Conservation (phyloP, 1,139 yeast species). For the Saccharomycopsis crataegensis region DNA sequence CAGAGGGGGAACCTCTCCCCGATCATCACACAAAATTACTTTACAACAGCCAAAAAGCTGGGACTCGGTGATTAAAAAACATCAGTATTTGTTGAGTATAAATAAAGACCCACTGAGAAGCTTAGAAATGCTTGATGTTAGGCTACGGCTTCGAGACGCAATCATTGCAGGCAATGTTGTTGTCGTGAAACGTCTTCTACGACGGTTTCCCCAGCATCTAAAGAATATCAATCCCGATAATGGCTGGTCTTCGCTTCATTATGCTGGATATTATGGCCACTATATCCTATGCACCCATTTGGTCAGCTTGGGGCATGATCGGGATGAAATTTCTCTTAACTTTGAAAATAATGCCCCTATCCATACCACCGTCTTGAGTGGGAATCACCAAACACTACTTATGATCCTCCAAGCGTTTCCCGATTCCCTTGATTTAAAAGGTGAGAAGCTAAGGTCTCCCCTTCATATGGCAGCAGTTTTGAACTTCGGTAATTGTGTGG, state of each 20-base stretch:
- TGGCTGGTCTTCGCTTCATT: constrained; percentile 90
- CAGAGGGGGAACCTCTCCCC: too few relatives aligned
- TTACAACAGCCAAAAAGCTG: too few relatives aligned
- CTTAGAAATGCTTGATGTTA: constrained; percentile 54
- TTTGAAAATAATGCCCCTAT: constrained; percentile 68
- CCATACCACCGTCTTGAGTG: constrained; percentile 63
- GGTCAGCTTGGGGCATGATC: constrained; percentile 44
- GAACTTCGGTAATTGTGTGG: constrained; percentile 66
- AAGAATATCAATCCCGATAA: constrained; percentile 63
- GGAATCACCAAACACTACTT: constrained; percentile 76
- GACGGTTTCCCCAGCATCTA: constrained; percentile 69
- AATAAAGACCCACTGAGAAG: not conserved
- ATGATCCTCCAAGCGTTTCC: constrained; percentile 77
- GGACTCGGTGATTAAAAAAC: too few relatives aligned
- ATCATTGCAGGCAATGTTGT: constrained; percentile 63
- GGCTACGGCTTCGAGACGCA: constrained; percentile 65
- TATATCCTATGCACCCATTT: constrained; percentile 67
- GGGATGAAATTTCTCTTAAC: constrained; percentile 41
- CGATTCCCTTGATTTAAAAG: constrained; percentile 54
- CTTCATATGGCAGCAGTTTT: constrained; percentile 63
- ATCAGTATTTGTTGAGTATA: too few relatives aligned
- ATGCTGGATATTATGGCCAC: constrained; percentile 76
- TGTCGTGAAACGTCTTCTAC: constrained; percentile 63
- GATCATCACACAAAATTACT: not conserved
- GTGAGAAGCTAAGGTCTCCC: constrained; percentile 55